phyloP scores from a whole-genome alignment of 139 green algal genomes.

The Picochlorum sp. region DNA sequence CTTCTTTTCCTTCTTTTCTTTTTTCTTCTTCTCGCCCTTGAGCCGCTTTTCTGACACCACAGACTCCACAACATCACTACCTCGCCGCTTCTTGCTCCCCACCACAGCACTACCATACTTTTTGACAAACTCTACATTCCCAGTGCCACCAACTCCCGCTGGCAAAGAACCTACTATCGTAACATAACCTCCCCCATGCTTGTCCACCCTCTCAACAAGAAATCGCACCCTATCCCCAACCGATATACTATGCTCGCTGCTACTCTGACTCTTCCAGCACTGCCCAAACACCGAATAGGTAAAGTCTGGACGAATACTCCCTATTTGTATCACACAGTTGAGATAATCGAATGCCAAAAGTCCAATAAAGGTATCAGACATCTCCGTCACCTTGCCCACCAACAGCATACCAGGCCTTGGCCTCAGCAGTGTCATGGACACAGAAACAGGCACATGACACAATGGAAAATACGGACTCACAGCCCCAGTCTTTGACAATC shows the following conservation, averaged over 20 bases:
- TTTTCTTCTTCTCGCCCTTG: background rate
- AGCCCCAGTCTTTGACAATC: conserved; percentile 23
- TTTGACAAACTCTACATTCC: background rate
- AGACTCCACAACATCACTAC: background rate
- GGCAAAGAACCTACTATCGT: conserved; percentile 24
- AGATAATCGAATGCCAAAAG: conserved; percentile 59
- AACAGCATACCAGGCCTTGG: conserved; percentile 27
- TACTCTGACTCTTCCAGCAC: conserved; percentile 17
- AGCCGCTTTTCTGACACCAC: background rate
- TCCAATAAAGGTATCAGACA: conserved; percentile 53
- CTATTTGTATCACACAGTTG: conserved; percentile 44
- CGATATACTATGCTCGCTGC: conserved; percentile 13
- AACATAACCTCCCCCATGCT: conserved; percentile 19
- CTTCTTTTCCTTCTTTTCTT: background rate
- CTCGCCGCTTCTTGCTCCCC: background rate
- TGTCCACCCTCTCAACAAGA: conserved; percentile 12
- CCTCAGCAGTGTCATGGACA: conserved; percentile 36
- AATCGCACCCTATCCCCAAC: conserved; percentile 26
- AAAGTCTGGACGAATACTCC: conserved; percentile 36
- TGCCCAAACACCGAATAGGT: conserved; percentile 14
- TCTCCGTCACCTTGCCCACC: conserved; percentile 49
- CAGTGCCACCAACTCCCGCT: conserved; percentile 11
- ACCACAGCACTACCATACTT: background rate
- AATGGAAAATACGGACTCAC: conserved; percentile 55
- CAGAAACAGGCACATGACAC: conserved; percentile 34